A percentile compares a stretch with the other conserved stretches of the same genome.
Evolutionary conservation across 768 basidiomycete genomes (phyloP).

Genomic region (Lactifluus rugatus): DNA sequence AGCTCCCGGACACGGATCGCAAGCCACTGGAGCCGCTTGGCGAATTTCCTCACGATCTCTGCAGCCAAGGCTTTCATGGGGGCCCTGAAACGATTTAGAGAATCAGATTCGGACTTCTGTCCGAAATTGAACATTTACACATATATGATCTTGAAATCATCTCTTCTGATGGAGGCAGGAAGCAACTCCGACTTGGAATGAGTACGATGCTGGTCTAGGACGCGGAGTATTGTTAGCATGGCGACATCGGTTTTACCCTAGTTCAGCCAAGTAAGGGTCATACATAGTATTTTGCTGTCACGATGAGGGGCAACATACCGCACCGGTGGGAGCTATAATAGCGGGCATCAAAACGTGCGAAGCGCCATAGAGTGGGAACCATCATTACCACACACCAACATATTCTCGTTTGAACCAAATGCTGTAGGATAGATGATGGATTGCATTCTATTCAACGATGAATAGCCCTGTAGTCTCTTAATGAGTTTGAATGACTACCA

Average conservation of each 20-base stretch:
- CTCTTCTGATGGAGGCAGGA: constrained; percentile 45
- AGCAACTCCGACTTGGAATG: constrained; percentile 27
- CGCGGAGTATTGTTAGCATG: constrained; percentile 85
- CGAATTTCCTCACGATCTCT: constrained; percentile 88
- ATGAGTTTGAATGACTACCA: background rate
- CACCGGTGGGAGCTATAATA: constrained; percentile 85
- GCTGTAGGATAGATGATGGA: constrained; percentile 91
- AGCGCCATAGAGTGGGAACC: background rate
- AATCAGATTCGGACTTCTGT: background rate
- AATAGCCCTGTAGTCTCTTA: constrained; percentile 55
- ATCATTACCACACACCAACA: constrained; percentile 75
- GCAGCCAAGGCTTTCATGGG: constrained; percentile 98
- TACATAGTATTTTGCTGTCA: background rate
- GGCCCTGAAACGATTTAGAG: constrained; percentile 40
- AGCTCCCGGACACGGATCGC: constrained; percentile 80
- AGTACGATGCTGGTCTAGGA: constrained; percentile 61
- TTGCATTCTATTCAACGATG: constrained; percentile 84
- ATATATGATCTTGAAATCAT: constrained; percentile 93
- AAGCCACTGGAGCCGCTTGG: constrained; percentile 85
- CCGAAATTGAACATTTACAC: constrained; percentile 44
- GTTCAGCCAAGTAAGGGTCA: background rate
- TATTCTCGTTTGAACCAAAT: constrained; percentile 91
- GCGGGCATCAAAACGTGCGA: background rate
- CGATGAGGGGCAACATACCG: constrained; percentile 42
- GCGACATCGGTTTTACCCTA: constrained; percentile 99